Percentiles rank a stretch among this genome's conserved stretches.
Evolutionary conservation across 2,329 filamentous ascomycete species (phyloP).

Genomic region (Seiridium cupressi): DNA sequence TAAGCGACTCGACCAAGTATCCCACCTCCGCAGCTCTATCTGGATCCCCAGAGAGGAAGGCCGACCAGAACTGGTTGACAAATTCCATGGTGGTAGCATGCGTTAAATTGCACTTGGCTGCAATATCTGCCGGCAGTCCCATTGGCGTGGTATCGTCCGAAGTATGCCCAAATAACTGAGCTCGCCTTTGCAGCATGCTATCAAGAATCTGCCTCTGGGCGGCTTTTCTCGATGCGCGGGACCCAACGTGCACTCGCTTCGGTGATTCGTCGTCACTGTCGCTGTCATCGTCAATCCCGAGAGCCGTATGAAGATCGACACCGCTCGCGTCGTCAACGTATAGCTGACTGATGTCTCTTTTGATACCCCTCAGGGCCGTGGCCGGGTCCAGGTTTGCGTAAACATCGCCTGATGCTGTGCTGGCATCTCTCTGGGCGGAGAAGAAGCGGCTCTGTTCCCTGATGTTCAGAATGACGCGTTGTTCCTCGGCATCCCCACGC

Average conservation of each 20-base stretch:
- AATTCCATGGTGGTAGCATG: slow-evolving; percentile 95
- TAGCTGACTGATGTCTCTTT: slow-evolving; percentile 57
- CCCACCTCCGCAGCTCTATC: slow-evolving; percentile 78
- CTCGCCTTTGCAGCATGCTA: slow-evolving; percentile 60
- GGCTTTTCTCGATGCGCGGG: slow-evolving; percentile 61
- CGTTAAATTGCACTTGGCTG: slow-evolving; percentile 63
- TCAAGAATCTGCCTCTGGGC: slow-evolving; percentile 67
- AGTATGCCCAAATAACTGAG: slow-evolving; percentile 53
- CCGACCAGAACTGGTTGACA: slow-evolving; percentile 93
- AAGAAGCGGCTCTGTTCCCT: slow-evolving; percentile 86
- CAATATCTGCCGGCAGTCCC: slow-evolving; percentile 54
- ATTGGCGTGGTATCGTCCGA: slow-evolving; percentile 50
- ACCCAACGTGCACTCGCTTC: slow-evolving; percentile 62
- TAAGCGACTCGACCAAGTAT: slow-evolving; percentile 78
- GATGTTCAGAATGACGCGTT: slow-evolving; percentile 80
- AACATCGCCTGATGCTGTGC: slow-evolving; percentile 42
- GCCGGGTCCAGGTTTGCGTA: slow-evolving; percentile 70
- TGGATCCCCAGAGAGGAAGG: slow-evolving; percentile 85
- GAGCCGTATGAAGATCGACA: slow-evolving; percentile 59
- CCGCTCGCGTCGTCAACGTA: slow-evolving; percentile 46
- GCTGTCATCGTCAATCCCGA: slow-evolving; percentile 69
- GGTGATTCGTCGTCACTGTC: slow-evolving; percentile 64
- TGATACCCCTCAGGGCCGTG: slow-evolving; percentile 65
- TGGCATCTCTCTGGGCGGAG: slow-evolving; percentile 53
- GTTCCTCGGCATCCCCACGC: slow-evolving; percentile 68